Percentiles rank a stretch among this genome's conserved stretches.
phyloP scores from a whole-genome alignment of 371 early-diverging fungal genomes.

The Coemansia linderi region DNA sequence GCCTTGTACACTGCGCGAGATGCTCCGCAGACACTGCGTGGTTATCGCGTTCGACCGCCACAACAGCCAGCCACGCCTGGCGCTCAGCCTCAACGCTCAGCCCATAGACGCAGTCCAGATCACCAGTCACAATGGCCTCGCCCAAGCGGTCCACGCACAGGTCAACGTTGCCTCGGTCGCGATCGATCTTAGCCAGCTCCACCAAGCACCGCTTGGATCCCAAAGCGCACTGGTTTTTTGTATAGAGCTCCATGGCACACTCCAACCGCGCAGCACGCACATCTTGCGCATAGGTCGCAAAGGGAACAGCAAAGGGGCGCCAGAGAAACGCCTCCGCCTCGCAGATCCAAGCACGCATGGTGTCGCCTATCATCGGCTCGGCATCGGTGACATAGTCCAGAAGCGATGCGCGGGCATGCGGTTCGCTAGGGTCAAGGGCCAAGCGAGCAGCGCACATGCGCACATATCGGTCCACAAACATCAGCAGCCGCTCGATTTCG shows the following conservation, averaged over 20 bases:
- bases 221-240: neutral
- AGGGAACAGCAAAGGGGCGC: constrained; percentile 23
- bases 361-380: neutral
- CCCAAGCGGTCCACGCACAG: constrained; percentile 7
- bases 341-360: constrained; percentile 29
- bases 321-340: constrained; percentile 40
- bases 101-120: constrained; percentile 8
- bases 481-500: constrained; percentile 11
- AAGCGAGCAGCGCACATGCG: constrained; percentile 43
- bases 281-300: neutral
- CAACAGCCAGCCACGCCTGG: constrained; percentile 36
- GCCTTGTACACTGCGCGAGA: neutral
- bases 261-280: constrained; percentile 9
- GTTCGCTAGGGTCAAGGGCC: constrained; percentile 18
- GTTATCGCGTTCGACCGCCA: constrained; percentile 16
- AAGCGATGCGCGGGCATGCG: neutral
- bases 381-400: constrained; percentile 2
- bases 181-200: constrained; percentile 29
- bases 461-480: constrained; percentile 43
- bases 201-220: constrained; percentile 32
- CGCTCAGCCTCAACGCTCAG: constrained; percentile 25
- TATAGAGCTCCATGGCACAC: constrained; percentile 15
- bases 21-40: neutral
- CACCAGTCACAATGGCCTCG: neutral
- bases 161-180: constrained; percentile 19